Evolutionary conservation across 139 green algal genomes (phyloP).

Genomic region (Chlamydomonas incerta): DNA sequence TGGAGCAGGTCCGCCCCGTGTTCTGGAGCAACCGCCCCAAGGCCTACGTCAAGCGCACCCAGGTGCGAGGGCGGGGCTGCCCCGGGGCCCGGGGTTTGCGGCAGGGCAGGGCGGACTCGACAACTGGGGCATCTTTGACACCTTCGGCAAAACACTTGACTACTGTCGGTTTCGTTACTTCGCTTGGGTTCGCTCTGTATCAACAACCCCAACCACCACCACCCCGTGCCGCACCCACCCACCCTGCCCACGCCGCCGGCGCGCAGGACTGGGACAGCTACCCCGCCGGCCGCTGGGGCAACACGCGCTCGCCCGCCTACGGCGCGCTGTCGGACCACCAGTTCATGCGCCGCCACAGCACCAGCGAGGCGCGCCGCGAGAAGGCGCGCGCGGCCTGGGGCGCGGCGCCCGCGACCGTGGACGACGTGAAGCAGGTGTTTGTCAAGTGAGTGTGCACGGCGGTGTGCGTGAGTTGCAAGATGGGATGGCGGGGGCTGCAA

Average conservation of each 20-base stretch:
- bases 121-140: too few species aligned
- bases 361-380: constrained; percentile 64
- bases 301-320: constrained; percentile 68
- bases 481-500: too few species aligned
- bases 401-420: constrained; percentile 39
- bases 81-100: too few species aligned
- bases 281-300: constrained; percentile 70
- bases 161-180: too few species aligned
- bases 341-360: constrained; percentile 74
- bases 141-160: too few species aligned
- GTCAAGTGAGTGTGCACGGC: constrained; percentile 34
- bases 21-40: constrained; percentile 86
- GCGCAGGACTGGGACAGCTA: constrained; percentile 76
- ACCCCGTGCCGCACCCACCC: too few species aligned
- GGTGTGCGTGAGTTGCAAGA: too few species aligned
- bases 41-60: constrained; percentile 83
- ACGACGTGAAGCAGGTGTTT: constrained; percentile 82
- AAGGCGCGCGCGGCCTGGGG: constrained; percentile 72
- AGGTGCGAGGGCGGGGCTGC: neutral
- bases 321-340: constrained; percentile 75
- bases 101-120: too few species aligned
- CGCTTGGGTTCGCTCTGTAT: neutral
- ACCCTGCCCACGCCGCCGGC: too few species aligned
- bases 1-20: constrained; percentile 86
- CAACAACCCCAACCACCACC: neutral